These are phyloP conservation scores for Cystofilobasidium bisporidii DNA, from an alignment of 768 basidiomycete species.

Conservation along the genomic window DNA sequence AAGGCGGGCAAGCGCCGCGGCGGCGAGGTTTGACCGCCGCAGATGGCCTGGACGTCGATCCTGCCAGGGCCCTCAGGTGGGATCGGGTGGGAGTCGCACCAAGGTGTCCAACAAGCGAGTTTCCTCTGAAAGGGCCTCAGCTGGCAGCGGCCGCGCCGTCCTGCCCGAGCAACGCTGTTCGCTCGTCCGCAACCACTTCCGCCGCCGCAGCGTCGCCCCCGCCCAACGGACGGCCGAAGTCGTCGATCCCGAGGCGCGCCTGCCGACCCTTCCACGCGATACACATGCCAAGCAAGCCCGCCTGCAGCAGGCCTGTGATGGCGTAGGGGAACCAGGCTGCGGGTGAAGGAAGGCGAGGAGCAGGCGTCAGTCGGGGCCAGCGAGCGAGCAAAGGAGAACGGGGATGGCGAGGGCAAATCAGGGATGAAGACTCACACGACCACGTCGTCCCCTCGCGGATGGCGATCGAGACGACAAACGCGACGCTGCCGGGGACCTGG, in stretches of 20 bases:
- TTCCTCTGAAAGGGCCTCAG: no score
- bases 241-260: constrained; percentile 62
- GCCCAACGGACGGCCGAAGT: constrained; percentile 64
- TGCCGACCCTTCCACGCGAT: constrained; percentile 76
- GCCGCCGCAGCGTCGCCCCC: not conserved
- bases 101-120: no score
- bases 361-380: constrained; percentile 7
- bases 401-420: not conserved
- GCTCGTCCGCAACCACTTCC: not conserved
- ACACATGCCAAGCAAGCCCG: constrained; percentile 70
- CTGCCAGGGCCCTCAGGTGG: no score
- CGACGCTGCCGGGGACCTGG: constrained; percentile 75
- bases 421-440: constrained; percentile 16
- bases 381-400: not conserved
- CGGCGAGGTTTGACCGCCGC: no score
- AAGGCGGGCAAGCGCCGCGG: no score
- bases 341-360: not conserved
- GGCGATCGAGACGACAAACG: constrained; percentile 79
- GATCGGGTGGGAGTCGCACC: no score
- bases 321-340: constrained; percentile 56
- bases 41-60: no score
- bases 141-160: no score
- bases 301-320: constrained; percentile 69
- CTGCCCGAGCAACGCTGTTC: not conserved
- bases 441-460: constrained; percentile 46